A percentile compares a stretch with the other conserved stretches of the same genome.
phyloP scores from a whole-genome alignment of 805 yeast species.

The Millerozyma miso region DNA sequence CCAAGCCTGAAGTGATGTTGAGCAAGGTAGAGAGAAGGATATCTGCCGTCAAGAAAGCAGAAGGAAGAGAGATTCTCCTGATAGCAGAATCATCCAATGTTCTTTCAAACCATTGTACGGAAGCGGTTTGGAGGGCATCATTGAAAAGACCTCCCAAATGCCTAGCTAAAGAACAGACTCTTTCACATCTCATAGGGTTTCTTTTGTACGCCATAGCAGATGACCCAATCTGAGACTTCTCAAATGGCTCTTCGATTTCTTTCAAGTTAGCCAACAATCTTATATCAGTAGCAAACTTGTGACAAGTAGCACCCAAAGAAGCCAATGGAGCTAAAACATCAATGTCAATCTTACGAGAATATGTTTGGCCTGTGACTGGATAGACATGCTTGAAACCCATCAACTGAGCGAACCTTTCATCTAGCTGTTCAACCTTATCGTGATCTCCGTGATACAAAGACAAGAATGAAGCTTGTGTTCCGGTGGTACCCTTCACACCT shows the following conservation, averaged over 20 bases:
- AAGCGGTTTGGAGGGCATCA: slow-evolving; percentile 94
- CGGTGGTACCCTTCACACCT: slow-evolving; percentile 99
- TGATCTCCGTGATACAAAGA: slow-evolving; percentile 95
- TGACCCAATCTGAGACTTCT: slow-evolving; percentile 97
- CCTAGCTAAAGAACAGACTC: slow-evolving; percentile 97
- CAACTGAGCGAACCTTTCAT: slow-evolving; percentile 86
- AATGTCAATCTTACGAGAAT: slow-evolving; percentile 95
- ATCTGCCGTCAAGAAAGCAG: slow-evolving; percentile 95
- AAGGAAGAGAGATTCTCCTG: slow-evolving; percentile 93
- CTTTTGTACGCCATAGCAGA: slow-evolving; percentile 99
- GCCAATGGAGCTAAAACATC: slow-evolving; percentile 90
- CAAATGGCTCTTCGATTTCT: slow-evolving; percentile 98
- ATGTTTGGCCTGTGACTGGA: slow-evolving; percentile 99
- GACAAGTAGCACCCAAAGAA: slow-evolving; percentile 93
- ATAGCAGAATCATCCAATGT: slow-evolving; percentile 97
- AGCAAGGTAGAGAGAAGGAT: slow-evolving; percentile 82
- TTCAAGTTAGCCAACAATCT: slow-evolving; percentile 93
- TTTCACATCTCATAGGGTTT: slow-evolving; percentile 98
- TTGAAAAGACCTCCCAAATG: slow-evolving; percentile 87
- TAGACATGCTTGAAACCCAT: slow-evolving; percentile 92
- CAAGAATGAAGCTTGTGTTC: slow-evolving; percentile 96
- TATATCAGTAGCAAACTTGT: slow-evolving; percentile 96
- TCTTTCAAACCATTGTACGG: slow-evolving; percentile 99
- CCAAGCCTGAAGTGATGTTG: slow-evolving; percentile 92
- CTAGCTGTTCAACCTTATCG: slow-evolving; percentile 90